Base-by-base conservation (phyloP, 2,329 filamentous ascomycete genomes). In the Septoria linicola region DNA sequence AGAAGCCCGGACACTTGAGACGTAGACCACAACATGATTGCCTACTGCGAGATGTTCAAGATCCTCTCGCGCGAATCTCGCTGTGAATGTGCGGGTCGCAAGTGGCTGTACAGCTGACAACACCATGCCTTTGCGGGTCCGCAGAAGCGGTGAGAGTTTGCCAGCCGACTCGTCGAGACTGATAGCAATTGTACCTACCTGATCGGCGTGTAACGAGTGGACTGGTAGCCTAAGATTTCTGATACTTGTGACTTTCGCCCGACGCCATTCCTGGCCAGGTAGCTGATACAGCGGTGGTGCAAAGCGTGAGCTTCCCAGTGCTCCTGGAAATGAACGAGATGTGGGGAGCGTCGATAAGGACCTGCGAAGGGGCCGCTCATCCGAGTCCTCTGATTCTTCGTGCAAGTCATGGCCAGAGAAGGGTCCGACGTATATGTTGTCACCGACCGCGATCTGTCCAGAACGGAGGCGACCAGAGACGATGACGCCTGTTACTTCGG, bases 111-210 rank as follows among this genome's bases (percentile, higher is more conserved):
- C 68, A 1, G 78, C 76, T 0, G 78, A 80, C 2, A 96, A 72
- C 1, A 96, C 82, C 85, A 96, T 95, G 16, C 92, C 92, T 69
- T 95, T 92, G 20, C 81, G 73, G 11, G 82, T 73, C 21, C 76
- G 63, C 30, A 66, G 59, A 16, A 72, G 64, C 4, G 57, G 68
- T 27, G 67, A 63, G 31, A 20, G 47, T 3, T 61, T 53, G 20
- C 58, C 57, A 31, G 56, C n/a, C n/a, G 51, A 41, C 13, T 61
- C 59, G 7, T 86, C 61, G 16, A 70, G 78, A 2, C 86, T 78
- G 43, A 97, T 75, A 0, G 91, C 92, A 47, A 99, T 80, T 0
- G 91, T 96, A 1, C 92, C 93, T 4, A 92, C 90, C 70, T 99
- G 92, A 8, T 89, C 89, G 13, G 84, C 79, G 43, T 84, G 79